Conservation (phyloP, 1,139 yeast species). For the Scheffersomyces insectosa region DNA sequence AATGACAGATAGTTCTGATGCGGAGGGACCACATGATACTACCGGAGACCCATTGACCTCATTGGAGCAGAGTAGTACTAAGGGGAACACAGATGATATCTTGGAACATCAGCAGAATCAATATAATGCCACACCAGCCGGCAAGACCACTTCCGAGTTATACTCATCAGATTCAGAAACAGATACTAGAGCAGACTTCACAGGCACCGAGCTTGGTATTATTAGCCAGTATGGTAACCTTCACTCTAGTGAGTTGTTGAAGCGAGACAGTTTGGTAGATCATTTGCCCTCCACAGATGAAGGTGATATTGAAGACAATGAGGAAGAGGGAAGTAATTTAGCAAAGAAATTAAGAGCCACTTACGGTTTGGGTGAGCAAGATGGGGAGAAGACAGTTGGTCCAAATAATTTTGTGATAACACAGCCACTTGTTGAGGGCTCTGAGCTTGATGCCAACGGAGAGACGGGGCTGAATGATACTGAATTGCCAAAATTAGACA, state of each 20-base stretch:
- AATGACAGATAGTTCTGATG: too few relatives aligned
- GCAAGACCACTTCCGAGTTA: constrained; percentile 2
- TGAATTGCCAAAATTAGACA: background rate
- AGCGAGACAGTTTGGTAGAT: constrained; percentile 7
- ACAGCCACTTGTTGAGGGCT: too few relatives aligned
- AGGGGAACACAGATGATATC: too few relatives aligned
- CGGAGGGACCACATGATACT: too few relatives aligned
- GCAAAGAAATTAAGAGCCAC: constrained; percentile 31
- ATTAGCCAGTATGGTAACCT: constrained; percentile 21
- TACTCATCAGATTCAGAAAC: constrained; percentile 7
- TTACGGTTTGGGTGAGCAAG: too few relatives aligned
- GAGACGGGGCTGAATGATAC: constrained; percentile 7
- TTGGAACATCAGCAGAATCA: background rate
- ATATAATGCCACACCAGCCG: constrained; percentile 1
- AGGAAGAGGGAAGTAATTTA: constrained; percentile 20
- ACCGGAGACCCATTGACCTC: too few relatives aligned
- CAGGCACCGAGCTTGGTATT: constrained; percentile 21
- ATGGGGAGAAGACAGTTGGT: constrained; percentile 12
- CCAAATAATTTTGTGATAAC: too few relatives aligned
- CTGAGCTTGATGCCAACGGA: constrained; percentile 29
- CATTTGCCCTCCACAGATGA: constrained; percentile 9
- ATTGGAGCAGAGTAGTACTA: too few relatives aligned
- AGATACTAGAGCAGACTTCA: constrained; percentile 7
- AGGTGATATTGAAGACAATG: constrained; percentile 19
- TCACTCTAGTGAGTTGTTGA: constrained; percentile 12